A percentile compares a stretch with the other conserved stretches of the same genome.
Evolutionary conservation across 2,329 filamentous ascomycete genomes (phyloP).

Genomic region (Phyllachora maydis): DNA sequence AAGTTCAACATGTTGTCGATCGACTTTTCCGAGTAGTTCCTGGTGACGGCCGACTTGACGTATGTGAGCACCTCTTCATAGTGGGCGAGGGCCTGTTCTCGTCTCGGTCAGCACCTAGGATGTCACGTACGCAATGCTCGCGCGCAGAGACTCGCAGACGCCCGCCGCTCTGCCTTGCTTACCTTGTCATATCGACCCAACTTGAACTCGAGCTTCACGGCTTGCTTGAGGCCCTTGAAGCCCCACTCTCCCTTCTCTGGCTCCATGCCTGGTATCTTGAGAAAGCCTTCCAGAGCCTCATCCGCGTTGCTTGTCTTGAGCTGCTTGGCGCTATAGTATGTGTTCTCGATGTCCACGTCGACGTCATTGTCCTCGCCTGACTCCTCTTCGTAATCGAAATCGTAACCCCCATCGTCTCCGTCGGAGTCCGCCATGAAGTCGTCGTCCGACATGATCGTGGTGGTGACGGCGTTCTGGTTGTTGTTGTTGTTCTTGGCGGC

Average conservation of each 20-base stretch:
- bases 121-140: neutral
- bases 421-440: slow-evolving; percentile 91
- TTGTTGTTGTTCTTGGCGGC: too few relatives aligned
- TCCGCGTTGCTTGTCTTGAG: slow-evolving; percentile 73
- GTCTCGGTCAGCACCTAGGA: too few relatives aligned
- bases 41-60: slow-evolving; percentile 87
- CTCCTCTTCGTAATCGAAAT: slow-evolving; percentile 89
- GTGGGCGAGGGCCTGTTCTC: slow-evolving; percentile 79
- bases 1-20: slow-evolving; percentile 99
- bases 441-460: slow-evolving; percentile 62
- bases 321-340: slow-evolving; percentile 99
- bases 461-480: too few relatives aligned
- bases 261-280: slow-evolving; percentile 71
- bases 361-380: slow-evolving; percentile 75
- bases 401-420: slow-evolving; percentile 82
- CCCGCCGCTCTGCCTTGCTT: too few relatives aligned
- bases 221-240: slow-evolving; percentile 95
- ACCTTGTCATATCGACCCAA: slow-evolving; percentile 77
- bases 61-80: slow-evolving; percentile 93
- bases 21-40: slow-evolving; percentile 97
- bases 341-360: slow-evolving; percentile 94
- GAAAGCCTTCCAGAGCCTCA: slow-evolving; percentile 77
- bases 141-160: neutral
- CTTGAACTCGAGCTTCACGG: slow-evolving; percentile 92
- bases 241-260: slow-evolving; percentile 94